Percentiles rank a stretch among this genome's conserved stretches.
phyloP scores from a whole-genome alignment of 2,329 filamentous ascomycete species.

The Dichotomopilus funicola region DNA sequence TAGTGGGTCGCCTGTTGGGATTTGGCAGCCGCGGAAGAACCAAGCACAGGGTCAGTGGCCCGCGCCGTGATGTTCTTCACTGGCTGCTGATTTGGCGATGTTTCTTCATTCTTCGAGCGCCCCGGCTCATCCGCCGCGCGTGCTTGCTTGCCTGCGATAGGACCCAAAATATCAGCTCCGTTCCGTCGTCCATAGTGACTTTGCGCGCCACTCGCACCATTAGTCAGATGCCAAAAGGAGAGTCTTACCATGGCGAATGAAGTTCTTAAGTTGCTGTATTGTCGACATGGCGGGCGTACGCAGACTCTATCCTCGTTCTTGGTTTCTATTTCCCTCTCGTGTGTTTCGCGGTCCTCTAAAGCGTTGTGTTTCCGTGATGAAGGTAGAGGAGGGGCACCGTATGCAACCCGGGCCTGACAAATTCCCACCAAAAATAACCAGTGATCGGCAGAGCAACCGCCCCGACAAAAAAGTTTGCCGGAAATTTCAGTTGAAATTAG shows the following conservation, averaged over 20 bases:
- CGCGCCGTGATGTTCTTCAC: conserved; percentile 44
- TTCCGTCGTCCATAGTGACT: conserved; percentile 21
- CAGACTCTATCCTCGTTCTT: background rate
- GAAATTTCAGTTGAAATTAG: background rate
- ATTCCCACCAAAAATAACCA: background rate
- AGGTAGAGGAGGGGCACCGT: background rate
- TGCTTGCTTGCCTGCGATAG: conserved; percentile 71
- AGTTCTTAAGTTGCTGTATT: conserved; percentile 96
- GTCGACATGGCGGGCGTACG: conserved; percentile 47
- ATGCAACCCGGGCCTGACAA: background rate
- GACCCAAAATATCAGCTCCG: conserved; percentile 21
- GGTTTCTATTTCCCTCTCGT: background rate
- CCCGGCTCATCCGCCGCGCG: conserved; percentile 53
- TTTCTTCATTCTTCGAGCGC: conserved; percentile 45
- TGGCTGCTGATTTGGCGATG: conserved; percentile 48
- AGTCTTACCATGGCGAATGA: conserved; percentile 77
- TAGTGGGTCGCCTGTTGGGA: conserved; percentile 41
- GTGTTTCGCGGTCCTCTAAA: too few species aligned
- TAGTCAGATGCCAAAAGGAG: background rate
- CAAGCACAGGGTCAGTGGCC: conserved; percentile 39
- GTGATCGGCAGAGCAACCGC: background rate
- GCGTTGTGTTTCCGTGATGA: background rate
- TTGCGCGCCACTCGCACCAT: background rate
- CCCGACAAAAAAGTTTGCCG: background rate
- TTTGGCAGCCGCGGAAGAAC: conserved; percentile 38